Conservation (phyloP, 306 rosid species). For the Fragaria ananassa region DNA sequence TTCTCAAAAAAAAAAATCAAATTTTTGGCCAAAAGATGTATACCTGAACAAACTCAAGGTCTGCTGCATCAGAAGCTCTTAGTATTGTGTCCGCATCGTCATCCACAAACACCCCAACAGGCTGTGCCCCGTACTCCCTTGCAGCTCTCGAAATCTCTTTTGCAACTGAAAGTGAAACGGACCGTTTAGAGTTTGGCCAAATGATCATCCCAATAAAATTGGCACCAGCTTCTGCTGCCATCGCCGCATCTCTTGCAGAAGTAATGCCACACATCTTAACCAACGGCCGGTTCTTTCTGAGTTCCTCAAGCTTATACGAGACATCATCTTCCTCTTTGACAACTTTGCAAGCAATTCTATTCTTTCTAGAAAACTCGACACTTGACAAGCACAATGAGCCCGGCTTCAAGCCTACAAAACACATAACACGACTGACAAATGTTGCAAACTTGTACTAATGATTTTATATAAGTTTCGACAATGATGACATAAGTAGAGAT, state of each 20-base stretch:
- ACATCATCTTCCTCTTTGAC: constrained; percentile 33
- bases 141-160: constrained; percentile 87
- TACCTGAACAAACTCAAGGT: constrained; percentile 87
- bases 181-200: constrained; percentile 92
- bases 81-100: constrained; percentile 69
- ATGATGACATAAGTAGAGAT: background rate
- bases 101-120: constrained; percentile 94
- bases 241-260: constrained; percentile 81
- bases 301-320: constrained; percentile 25
- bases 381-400: constrained; percentile 34
- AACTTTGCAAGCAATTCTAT: constrained; percentile 37
- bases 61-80: constrained; percentile 58
- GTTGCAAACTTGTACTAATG: background rate
- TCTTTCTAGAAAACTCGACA: constrained; percentile 27
- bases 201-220: constrained; percentile 90
- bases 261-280: constrained; percentile 97
- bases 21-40: background rate
- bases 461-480: background rate
- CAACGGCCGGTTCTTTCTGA: constrained; percentile 45
- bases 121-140: constrained; percentile 68
- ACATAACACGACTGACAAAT: constrained; percentile 1
- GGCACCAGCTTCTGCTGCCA: constrained; percentile 95
- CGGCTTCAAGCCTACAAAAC: constrained; percentile 42
- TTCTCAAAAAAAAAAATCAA: background rate
- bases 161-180: constrained; percentile 73